Evolutionary conservation across 495 filamentous ascomycete species (phyloP).

Genomic region (Aspergillus olivimuriae): DNA sequence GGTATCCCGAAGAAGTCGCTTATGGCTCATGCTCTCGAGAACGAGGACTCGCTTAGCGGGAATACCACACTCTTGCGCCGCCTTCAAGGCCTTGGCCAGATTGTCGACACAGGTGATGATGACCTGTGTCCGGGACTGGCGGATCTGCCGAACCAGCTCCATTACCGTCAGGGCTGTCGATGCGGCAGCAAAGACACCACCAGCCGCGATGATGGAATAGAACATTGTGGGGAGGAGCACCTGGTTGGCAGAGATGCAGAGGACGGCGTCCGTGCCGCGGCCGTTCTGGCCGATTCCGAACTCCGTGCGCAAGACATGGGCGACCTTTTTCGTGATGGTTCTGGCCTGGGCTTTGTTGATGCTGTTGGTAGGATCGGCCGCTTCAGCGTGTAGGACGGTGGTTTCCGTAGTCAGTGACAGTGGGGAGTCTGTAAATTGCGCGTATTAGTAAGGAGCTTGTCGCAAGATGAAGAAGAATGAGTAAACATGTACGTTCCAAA

Average conservation of each 20-base stretch:
- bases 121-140: constrained; percentile 6
- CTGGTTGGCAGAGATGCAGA: constrained; percentile 12
- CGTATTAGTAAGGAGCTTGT: background rate
- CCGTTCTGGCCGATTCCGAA: constrained; percentile 9
- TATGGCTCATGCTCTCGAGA: constrained; percentile 10
- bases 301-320: constrained; percentile 5
- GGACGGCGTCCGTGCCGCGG: constrained; percentile 8
- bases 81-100: constrained; percentile 3
- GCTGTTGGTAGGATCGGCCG: constrained; percentile 9
- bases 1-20: constrained; percentile 2
- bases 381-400: constrained; percentile 12
- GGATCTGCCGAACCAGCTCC: constrained; percentile 7
- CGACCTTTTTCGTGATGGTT: constrained; percentile 7
- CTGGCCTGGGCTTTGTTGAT: constrained; percentile 10
- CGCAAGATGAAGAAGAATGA: background rate
- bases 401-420: constrained; percentile 7
- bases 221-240: constrained; percentile 10
- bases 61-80: constrained; percentile 6
- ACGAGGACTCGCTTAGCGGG: constrained; percentile 5
- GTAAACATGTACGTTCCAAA: constrained; percentile 8
- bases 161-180: constrained; percentile 7
- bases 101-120: constrained; percentile 10
- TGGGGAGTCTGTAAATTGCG: constrained; percentile 3
- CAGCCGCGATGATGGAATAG: constrained; percentile 11
- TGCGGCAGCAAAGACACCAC: constrained; percentile 11